These are phyloP conservation scores for Macrolepiota albuminosa DNA, from an alignment of 768 basidiomycete genomes.

Conservation along the genomic window DNA sequence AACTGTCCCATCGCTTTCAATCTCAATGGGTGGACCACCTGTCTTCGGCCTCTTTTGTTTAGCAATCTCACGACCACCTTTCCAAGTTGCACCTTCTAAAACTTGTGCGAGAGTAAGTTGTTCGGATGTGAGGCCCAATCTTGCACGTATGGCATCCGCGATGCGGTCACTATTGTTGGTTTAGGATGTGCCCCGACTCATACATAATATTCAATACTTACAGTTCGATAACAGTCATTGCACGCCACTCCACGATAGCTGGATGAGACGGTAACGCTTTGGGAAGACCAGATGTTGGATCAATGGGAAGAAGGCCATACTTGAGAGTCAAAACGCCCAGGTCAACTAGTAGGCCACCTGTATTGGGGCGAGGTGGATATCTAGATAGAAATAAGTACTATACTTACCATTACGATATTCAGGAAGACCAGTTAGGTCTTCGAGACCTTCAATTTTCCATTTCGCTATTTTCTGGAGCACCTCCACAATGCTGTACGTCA, in stretches of 20 bases:
- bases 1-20: constrained; percentile 80
- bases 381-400: not conserved
- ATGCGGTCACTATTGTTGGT: constrained; percentile 64
- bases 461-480: constrained; percentile 70
- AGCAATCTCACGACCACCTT: constrained; percentile 91
- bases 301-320: constrained; percentile 45
- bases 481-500: constrained; percentile 85
- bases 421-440: constrained; percentile 88
- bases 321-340: constrained; percentile 74
- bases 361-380: not conserved
- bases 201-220: constrained; percentile 31
- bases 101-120: constrained; percentile 81
- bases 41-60: constrained; percentile 65
- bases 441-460: constrained; percentile 79
- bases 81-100: constrained; percentile 95
- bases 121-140: constrained; percentile 43
- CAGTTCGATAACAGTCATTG: constrained; percentile 92
- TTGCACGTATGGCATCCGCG: constrained; percentile 59
- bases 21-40: constrained; percentile 83
- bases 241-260: constrained; percentile 94
- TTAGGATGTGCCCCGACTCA: not conserved
- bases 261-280: constrained; percentile 73
- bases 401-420: constrained; percentile 87
- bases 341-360: constrained; percentile 87
- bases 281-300: constrained; percentile 49